A percentile compares a stretch with the other conserved stretches of the same genome.
phyloP scores from a whole-genome alignment of 345 rosid species.

The Rubroshorea leprosula region DNA sequence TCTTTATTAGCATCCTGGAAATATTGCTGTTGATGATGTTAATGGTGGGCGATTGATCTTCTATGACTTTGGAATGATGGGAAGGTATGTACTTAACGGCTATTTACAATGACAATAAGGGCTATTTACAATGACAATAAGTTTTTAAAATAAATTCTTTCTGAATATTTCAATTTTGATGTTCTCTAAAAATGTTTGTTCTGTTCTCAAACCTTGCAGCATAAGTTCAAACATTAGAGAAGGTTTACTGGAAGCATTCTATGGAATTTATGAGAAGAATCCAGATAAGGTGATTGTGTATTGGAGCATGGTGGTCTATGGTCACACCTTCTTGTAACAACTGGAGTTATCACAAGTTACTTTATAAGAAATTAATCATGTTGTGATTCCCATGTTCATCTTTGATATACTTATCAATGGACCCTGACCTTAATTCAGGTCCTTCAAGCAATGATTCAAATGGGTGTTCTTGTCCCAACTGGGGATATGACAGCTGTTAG shows the following conservation, averaged over 20 bases:
- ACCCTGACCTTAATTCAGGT: constrained; percentile 38
- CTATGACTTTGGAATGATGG: constrained; percentile 99
- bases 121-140: neutral
- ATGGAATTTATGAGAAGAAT: constrained; percentile 91
- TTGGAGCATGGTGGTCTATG: constrained; percentile 11
- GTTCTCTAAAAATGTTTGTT: constrained; percentile 7
- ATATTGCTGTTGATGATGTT: constrained; percentile 97
- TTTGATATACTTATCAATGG: constrained; percentile 1
- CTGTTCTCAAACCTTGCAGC: constrained; percentile 37
- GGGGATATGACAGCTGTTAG: constrained; percentile 97
- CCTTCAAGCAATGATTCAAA: constrained; percentile 91
- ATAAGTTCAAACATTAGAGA: constrained; percentile 91
- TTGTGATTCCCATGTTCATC: constrained; percentile 6
- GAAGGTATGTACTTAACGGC: constrained; percentile 54
- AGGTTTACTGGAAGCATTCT: constrained; percentile 83
- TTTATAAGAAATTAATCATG: no score
- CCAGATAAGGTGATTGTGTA: constrained; percentile 70
- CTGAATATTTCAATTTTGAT: constrained; percentile 11
- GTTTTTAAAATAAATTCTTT: constrained; percentile 4
- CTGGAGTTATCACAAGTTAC: neutral
- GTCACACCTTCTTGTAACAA: neutral
- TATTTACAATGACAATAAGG: constrained; percentile 5
- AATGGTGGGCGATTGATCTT: constrained; percentile 95
- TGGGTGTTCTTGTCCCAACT: constrained; percentile 99
- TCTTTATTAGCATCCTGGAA: constrained; percentile 83